Evolutionary conservation across 75 land plant genomes (phyloP).

Genomic region (Sequoia sempervirens): DNA sequence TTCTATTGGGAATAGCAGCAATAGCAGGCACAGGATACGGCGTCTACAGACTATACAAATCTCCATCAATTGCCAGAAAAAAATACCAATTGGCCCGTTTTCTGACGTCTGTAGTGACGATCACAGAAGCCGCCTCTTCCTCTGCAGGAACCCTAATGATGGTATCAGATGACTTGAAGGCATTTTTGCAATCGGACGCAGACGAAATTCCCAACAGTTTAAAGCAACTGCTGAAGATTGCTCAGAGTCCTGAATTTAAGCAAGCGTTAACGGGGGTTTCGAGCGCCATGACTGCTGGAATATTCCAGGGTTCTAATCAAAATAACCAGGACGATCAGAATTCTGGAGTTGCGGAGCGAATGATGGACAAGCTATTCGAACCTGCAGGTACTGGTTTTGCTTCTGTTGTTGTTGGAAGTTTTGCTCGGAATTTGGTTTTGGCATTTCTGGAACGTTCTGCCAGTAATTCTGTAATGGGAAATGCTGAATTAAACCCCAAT

Average conservation of each 20-base stretch:
- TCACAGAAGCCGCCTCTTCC: conserved; percentile 52
- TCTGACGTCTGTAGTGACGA: conserved; percentile 35
- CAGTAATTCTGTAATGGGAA: neutral
- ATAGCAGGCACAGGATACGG: conserved; percentile 60
- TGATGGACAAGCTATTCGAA: conserved; percentile 65
- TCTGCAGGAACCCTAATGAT: conserved; percentile 50
- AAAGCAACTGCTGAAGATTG: conserved; percentile 71
- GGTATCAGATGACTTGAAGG: conserved; percentile 53
- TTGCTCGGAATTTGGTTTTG: conserved; percentile 72
- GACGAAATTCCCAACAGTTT: conserved; percentile 74
- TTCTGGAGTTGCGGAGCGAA: conserved; percentile 37
- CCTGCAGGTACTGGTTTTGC: conserved; percentile 73
- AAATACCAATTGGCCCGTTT: conserved; percentile 36
- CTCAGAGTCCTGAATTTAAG: conserved; percentile 50
- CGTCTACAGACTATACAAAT: conserved; percentile 58
- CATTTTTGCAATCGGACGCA: conserved; percentile 63
- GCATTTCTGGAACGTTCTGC: conserved; percentile 25
- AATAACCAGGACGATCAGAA: conserved; percentile 1
- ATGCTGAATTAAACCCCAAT: neutral
- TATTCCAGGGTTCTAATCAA: conserved; percentile 20
- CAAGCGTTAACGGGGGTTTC: conserved; percentile 39
- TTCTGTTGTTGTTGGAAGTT: conserved; percentile 75
- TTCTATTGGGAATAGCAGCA: conserved; percentile 38
- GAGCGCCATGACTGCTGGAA: conserved; percentile 53
- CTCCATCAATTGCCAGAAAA: conserved; percentile 33